Evolutionary conservation across 202 grass and related monocot genomes (phyloP).

Genomic region (Carex sylvatica): DNA sequence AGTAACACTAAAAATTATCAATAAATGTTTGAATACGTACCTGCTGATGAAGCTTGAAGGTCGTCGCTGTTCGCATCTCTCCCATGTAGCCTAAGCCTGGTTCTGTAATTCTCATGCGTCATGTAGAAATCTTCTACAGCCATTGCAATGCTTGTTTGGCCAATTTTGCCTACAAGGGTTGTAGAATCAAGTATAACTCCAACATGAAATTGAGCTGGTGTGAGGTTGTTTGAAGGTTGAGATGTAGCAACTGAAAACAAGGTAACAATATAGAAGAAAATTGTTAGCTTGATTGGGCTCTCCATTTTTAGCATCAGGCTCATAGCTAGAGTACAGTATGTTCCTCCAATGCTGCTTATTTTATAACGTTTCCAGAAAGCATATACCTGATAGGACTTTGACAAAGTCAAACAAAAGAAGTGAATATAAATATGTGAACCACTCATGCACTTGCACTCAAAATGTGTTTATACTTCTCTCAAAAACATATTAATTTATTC

Average conservation of each 20-base stretch:
- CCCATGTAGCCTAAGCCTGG: background rate
- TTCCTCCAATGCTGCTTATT: background rate
- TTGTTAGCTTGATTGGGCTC: background rate
- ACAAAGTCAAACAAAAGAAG: background rate
- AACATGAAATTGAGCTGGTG: background rate
- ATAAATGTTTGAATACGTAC: conserved; percentile 16
- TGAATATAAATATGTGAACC: background rate
- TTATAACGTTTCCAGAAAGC: background rate
- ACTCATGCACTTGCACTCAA: too few species aligned
- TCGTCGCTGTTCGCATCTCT: conserved; percentile 13
- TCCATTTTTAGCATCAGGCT: background rate
- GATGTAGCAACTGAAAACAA: background rate
- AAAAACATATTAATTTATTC: too few species aligned
- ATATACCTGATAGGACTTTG: background rate
- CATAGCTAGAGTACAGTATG: background rate
- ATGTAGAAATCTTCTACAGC: conserved; percentile 30
- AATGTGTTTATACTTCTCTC: too few species aligned
- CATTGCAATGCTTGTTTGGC: conserved; percentile 13
- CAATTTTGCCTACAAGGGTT: background rate
- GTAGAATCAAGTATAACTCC: conserved; percentile 28
- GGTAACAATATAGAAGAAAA: background rate
- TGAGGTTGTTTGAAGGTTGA: background rate
- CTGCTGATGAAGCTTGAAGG: conserved; percentile 1
- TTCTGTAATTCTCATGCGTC: background rate
- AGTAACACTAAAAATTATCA: too few species aligned